Conservation (phyloP, 176 grass and related monocot genomes). For the Paspalum notatum region DNA sequence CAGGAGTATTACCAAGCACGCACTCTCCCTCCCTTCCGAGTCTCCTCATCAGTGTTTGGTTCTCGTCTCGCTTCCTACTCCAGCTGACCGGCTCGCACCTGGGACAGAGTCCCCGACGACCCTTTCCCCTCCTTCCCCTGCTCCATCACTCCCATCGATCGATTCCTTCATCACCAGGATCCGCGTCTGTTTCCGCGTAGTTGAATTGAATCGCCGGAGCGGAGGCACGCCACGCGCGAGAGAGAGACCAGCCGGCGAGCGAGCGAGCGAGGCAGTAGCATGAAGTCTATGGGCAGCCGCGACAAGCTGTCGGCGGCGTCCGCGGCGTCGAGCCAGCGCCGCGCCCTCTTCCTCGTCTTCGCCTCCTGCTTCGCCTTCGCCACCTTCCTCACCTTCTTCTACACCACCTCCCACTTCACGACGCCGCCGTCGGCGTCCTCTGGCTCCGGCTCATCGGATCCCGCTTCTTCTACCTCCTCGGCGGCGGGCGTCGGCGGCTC, state of each 20-base stretch:
- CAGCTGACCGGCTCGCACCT: constrained; percentile 11
- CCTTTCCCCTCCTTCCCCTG: not conserved
- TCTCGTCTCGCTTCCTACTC: not conserved
- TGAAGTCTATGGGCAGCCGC: constrained; percentile 59
- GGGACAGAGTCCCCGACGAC: constrained; percentile 34
- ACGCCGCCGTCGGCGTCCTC: no score
- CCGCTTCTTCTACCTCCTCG: not conserved
- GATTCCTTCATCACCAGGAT: not conserved
- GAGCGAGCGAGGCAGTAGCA: not conserved
- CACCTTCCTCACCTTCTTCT: constrained; percentile 71
- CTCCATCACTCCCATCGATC: not conserved
- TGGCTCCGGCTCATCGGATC: not conserved
- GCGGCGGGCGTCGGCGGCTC: not conserved
- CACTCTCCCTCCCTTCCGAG: not conserved
- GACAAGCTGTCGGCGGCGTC: constrained; percentile 44
- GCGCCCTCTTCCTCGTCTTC: constrained; percentile 56
- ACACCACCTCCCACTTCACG: constrained; percentile 50
- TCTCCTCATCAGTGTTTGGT: not conserved
- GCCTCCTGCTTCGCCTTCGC: constrained; percentile 79
- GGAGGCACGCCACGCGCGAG: not conserved
- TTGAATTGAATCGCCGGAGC: no score
- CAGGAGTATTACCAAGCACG: no score
- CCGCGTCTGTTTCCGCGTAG: not conserved
- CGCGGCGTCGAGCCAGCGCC: constrained; percentile 53
- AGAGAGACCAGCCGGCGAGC: not conserved